Evolutionary conservation across 129 eudicot genomes (phyloP), one percentile per base, ranked within the genome.

Genomic region (Tagetes erecta): DNA sequence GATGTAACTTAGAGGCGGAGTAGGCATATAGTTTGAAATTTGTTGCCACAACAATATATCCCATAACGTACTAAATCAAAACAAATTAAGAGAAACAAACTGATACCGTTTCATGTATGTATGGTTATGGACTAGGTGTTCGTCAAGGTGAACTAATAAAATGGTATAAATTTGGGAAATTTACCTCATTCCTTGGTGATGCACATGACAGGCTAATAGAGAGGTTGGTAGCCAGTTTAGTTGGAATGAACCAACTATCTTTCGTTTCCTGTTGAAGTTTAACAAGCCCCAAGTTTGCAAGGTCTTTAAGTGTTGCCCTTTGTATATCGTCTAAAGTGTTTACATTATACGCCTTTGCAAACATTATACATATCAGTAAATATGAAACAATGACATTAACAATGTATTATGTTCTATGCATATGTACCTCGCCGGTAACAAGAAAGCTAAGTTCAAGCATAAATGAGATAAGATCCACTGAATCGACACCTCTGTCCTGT

Each of bases 261-360:
- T 85, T 93, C 87, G 88, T 87, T 14, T 96, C 98, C 98, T 94
- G 96, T 77, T 94, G 96, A 35, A 94, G 93, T 86, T 94, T 90
- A 74, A 88, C 88, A 66, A 94, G 83, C 72, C 98, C 96, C 78
- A 94, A 86, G 60, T 94, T 97, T 59, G 92, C 87, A 85, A 94
- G 93, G 72, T 94, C 98, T 83, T 86, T 90, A 14, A 90, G 79
- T 78, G 87, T 88, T 71, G 44, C 76, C 81, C 88, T 64, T 83
- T 90, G 96, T 72, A 80, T 70, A 77, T 90, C 92, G 65, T 72
- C 74, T 76, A 90, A 76, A 40, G 96, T 87, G 80, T 83, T 86
- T 65, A 84, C 58, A 76, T 90, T 93, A 76, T 93, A 93, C 38
- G 96, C 98, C 98, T 93, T 58, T 78, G 80, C 14, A 68, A 45